Evolutionary conservation across 2,329 filamentous ascomycete genomes (phyloP), one percentile per base, ranked within the genome.

Genomic region (Fusarium stilboides): DNA sequence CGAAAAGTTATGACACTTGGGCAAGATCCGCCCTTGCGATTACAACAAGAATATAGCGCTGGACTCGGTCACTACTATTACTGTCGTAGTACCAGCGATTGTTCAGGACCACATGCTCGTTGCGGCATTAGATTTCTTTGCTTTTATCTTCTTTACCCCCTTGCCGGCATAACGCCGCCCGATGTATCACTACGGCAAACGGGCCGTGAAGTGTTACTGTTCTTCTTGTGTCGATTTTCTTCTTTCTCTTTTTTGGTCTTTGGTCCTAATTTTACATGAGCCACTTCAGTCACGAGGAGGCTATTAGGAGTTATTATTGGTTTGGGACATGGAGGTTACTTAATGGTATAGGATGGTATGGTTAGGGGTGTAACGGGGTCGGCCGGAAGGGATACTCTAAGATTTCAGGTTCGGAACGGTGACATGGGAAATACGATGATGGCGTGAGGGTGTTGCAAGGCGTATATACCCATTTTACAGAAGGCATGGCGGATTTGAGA

Each of bases 401-500:
- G 59, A 47, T 60, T 68, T 46, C 31, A 44, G 45, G 55, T 60
- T 49, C 58, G 42, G 57, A 62, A 55, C 46, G 45, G 52, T 51
- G 56, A 44, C 40, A 65, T 50, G 57, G 45, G 42, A 40, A 46
- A 57, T 37, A 37, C 31, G 57, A 46, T 31, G 59, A 46, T 33
- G 66, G 69, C 56, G 62, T 37, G 66, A 53, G 62, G 67, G 62
- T 73, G 62, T 69, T 75, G 67, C 31, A 57, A 64, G 74, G 67
- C 62, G 76, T 74, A 76, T 77, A 77, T 77, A 77, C 76, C 76
- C 76, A 75, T 73, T 76, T 77, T 64, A 65, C 69, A 66, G 53
- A 59, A 71, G 45, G 58, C 47, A 63, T 55, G 46, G 51, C 39
- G 51, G 59, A 49, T 19, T 58, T 37, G 53, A 62, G 54, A 52